Conservation (phyloP, 2,329 filamentous ascomycete species). For the Alternaria sp. region DNA sequence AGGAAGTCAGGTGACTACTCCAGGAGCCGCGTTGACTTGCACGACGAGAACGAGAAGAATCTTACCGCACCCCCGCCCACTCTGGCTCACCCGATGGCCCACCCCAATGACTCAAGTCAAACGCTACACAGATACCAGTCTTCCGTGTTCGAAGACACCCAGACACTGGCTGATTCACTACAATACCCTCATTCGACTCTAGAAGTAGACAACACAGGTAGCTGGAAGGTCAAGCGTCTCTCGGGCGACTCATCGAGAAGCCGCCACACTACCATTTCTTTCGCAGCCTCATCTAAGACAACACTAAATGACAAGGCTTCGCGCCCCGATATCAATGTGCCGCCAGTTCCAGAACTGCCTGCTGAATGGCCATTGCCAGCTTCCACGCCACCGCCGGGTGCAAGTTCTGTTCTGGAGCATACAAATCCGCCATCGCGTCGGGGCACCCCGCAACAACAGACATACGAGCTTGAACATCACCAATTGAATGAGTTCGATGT, state of each 20-base stretch:
- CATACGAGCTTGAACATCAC: conserved; percentile 26
- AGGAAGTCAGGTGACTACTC: conserved; percentile 51
- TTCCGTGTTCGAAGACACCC: conserved; percentile 41
- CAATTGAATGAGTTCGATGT: conserved; percentile 25
- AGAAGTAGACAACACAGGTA: conserved; percentile 39
- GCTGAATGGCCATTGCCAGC: conserved; percentile 35
- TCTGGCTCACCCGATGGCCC: conserved; percentile 10
- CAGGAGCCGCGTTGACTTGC: conserved; percentile 29
- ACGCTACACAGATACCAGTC: conserved; percentile 38
- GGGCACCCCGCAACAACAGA: conserved; percentile 9
- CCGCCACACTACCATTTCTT: conserved; percentile 11
- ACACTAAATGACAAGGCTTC: conserved; percentile 27
- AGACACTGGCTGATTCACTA: conserved; percentile 43
- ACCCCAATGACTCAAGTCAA: conserved; percentile 30
- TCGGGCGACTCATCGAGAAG: conserved; percentile 25
- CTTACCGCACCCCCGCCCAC: conserved; percentile 16
- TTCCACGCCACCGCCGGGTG: conserved; percentile 18
- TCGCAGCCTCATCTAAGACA: conserved; percentile 20
- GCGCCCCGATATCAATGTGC: conserved; percentile 20
- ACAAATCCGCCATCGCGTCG: conserved; percentile 12
- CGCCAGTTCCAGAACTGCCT: conserved; percentile 37
- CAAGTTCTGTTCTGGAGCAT: conserved; percentile 20
- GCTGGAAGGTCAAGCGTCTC: conserved; percentile 41
- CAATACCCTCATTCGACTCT: conserved; percentile 40
- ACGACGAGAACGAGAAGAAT: conserved; percentile 31